Conservation (phyloP, 164 flowering plant genomes). For the Vitis rotundifolia region DNA sequence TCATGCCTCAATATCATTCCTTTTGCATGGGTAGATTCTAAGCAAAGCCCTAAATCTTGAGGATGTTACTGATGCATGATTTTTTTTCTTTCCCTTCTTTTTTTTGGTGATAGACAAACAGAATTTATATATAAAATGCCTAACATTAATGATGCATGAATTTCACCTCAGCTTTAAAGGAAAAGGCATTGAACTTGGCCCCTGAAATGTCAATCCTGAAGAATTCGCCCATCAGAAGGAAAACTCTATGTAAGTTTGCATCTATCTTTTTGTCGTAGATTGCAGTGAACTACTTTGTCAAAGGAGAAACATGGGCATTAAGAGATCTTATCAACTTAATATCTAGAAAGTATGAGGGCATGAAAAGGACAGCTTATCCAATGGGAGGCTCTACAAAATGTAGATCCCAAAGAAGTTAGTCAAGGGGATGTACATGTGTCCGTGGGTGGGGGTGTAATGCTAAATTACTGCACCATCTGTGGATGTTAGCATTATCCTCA, state of each 20-base stretch:
- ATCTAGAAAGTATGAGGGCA: too few relatives aligned
- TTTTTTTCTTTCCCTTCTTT: too few relatives aligned
- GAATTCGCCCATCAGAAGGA: background rate
- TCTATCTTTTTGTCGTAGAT: background rate
- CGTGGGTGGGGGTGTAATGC: too few relatives aligned
- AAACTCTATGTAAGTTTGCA: background rate
- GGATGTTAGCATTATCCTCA: too few relatives aligned
- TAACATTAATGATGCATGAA: background rate
- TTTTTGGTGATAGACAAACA: too few relatives aligned
- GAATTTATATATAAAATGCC: too few relatives aligned
- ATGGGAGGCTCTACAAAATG: too few relatives aligned
- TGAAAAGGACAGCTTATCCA: too few relatives aligned
- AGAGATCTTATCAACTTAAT: background rate
- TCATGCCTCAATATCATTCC: background rate
- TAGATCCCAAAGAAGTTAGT: too few relatives aligned
- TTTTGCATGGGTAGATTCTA: background rate
- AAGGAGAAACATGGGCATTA: constrained; percentile 13
- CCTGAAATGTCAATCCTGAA: background rate
- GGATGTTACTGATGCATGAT: background rate
- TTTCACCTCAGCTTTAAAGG: background rate
- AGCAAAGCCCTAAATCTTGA: background rate
- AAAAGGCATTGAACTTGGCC: background rate
- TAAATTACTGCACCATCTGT: too few relatives aligned
- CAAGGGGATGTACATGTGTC: too few relatives aligned
- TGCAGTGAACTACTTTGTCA: constrained; percentile 1